Conservation (phyloP, 2,329 filamentous ascomycete species). For the Monosporascus sp. region DNA sequence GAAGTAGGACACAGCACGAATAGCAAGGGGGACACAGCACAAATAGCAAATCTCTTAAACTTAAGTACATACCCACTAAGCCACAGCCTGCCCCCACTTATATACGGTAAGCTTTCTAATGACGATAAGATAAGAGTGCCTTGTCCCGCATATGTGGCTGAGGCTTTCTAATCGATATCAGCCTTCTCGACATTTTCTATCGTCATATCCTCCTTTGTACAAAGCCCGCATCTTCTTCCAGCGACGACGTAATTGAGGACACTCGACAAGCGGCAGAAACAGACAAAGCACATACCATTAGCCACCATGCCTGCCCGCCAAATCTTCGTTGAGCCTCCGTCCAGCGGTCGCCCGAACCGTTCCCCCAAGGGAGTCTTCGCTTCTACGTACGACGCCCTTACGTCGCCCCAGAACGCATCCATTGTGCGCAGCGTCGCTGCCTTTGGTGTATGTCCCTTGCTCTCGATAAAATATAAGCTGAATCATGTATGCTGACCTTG, state of each 20-base stretch:
- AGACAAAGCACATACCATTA: not conserved
- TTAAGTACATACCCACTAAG: not conserved
- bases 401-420: conserved; percentile 62
- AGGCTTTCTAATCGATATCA: not conserved
- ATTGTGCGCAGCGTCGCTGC: conserved; percentile 63
- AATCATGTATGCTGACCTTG: conserved; percentile 1
- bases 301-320: conserved; percentile 59
- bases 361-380: conserved; percentile 50
- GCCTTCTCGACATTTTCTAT: not conserved
- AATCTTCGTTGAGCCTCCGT: conserved; percentile 44
- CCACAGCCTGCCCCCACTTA: no score
- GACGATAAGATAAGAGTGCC: not conserved
- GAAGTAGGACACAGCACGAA: no score
- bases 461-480: not conserved
- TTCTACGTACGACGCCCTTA: conserved; percentile 57
- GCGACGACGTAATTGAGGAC: not conserved
- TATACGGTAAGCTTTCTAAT: not conserved
- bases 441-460: conserved; percentile 56
- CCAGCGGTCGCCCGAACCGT: conserved; percentile 35
- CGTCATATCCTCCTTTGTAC: not conserved
- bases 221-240: not conserved
- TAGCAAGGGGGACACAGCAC: no score
- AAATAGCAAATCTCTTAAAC: no score
- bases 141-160: not conserved
- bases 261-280: not conserved